Evolutionary conservation across 2,329 filamentous ascomycete species (phyloP).

Genomic region (Thelonectria rubi): DNA sequence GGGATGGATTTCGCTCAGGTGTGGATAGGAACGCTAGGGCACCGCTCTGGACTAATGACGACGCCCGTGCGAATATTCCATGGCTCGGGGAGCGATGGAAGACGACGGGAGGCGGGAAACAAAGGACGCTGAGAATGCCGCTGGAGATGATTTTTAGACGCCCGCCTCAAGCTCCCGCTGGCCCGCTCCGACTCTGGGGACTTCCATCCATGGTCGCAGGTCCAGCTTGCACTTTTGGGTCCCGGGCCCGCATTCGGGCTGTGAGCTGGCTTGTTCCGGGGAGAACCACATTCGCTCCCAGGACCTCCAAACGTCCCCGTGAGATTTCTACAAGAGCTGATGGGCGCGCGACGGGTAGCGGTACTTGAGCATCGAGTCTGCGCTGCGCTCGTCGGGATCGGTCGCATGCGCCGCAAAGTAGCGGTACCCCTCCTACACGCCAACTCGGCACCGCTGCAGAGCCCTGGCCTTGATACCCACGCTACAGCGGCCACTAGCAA

Average conservation of each 20-base stretch:
- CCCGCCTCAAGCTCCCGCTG: constrained; percentile 22
- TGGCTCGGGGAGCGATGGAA: background rate
- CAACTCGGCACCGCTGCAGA: constrained; percentile 4
- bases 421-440: constrained; percentile 3
- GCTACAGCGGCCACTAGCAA: constrained; percentile 34
- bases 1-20: background rate
- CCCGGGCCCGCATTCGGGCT: constrained; percentile 2
- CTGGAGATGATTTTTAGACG: constrained; percentile 13
- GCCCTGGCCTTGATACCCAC: constrained; percentile 10
- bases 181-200: constrained; percentile 16
- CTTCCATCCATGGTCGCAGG: background rate
- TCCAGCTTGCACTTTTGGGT: background rate
- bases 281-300: constrained; percentile 9
- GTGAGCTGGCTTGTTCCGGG: constrained; percentile 20
- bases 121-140: constrained; percentile 25
- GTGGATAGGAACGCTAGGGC: background rate
- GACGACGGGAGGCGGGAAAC: background rate
- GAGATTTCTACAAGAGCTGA: background rate
- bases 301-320: background rate
- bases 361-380: background rate
- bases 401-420: background rate
- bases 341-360: background rate
- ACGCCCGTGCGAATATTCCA: too few relatives aligned
- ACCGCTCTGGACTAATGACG: background rate
- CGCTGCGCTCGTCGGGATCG: too few relatives aligned